phyloP scores from a whole-genome alignment of 768 basidiomycete genomes.

The Macrolepiota fuliginosa region DNA sequence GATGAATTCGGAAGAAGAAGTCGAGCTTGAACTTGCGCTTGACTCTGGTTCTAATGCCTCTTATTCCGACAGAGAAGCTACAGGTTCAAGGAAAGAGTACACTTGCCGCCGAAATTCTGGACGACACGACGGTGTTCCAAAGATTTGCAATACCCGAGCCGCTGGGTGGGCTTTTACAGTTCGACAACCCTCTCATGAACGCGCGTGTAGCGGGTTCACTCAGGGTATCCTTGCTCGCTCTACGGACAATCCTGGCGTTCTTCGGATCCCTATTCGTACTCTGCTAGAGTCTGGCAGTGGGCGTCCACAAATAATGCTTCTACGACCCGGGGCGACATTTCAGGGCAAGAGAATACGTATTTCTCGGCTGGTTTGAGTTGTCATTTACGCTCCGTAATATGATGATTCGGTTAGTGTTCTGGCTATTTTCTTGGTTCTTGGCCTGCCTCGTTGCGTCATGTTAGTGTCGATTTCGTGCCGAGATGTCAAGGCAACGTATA shows the following conservation, averaged over 20 bases:
- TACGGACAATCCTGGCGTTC: neutral
- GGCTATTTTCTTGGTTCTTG: neutral
- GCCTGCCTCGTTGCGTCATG: neutral
- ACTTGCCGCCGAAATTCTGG: neutral
- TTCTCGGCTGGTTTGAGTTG: neutral
- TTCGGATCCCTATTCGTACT: neutral
- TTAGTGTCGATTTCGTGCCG: neutral
- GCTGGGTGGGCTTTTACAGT: neutral
- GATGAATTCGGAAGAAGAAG: constrained; percentile 11
- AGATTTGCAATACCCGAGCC: neutral
- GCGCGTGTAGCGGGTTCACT: neutral
- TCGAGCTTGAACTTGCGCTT: constrained; percentile 7
- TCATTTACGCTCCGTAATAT: neutral
- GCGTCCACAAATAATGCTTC: neutral
- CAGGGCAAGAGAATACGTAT: constrained; percentile 3
- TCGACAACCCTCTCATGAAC: neutral
- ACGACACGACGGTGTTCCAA: neutral
- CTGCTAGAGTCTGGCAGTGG: constrained; percentile 1
- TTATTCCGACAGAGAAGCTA: neutral
- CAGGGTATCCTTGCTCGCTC: neutral
- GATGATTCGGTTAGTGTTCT: neutral
- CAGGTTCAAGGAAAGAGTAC: neutral
- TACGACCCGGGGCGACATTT: neutral
- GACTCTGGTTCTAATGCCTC: neutral
- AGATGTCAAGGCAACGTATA: neutral